These are phyloP conservation scores for Monoraphidium neglectum DNA, from an alignment of 139 green algal species.

Conservation along the genomic window DNA sequence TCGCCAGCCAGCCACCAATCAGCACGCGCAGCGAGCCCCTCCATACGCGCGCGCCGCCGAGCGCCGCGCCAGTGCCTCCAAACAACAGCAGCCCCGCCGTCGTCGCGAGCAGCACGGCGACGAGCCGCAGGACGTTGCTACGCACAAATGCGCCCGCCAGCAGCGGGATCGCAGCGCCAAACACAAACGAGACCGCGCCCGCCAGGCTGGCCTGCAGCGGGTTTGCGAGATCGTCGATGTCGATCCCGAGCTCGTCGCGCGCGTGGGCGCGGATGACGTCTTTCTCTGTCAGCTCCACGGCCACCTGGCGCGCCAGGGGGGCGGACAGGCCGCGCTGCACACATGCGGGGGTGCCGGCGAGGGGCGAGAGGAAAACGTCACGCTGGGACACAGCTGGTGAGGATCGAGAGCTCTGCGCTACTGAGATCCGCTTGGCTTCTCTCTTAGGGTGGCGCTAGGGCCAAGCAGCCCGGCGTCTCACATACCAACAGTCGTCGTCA, in stretches of 20 bases:
- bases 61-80: slow-evolving; percentile 60
- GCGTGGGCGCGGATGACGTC: slow-evolving; percentile 83
- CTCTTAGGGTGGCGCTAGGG: no score
- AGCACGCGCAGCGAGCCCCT: slow-evolving; percentile 60
- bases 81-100: slow-evolving; percentile 52
- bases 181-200: slow-evolving; percentile 31
- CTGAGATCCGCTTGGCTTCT: no score
- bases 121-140: slow-evolving; percentile 17
- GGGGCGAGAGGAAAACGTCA: background rate
- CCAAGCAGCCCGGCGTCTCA: no score
- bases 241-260: slow-evolving; percentile 89
- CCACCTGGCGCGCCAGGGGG: slow-evolving; percentile 35
- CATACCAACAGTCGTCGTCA: no score
- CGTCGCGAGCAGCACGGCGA: slow-evolving; percentile 6
- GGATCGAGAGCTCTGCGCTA: no score
- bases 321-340: slow-evolving; percentile 24
- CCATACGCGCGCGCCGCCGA: slow-evolving; percentile 63
- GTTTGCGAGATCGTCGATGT: slow-evolving; percentile 84
- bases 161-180: slow-evolving; percentile 42
- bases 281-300: slow-evolving; percentile 55
- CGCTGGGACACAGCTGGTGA: background rate
- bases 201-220: slow-evolving; percentile 55
- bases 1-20: slow-evolving; percentile 78
- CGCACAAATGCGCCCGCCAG: slow-evolving; percentile 16
- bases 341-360: background rate